Evolutionary conservation across 2,329 filamentous ascomycete genomes (phyloP).

Genomic region (Canariomyces notabilis): DNA sequence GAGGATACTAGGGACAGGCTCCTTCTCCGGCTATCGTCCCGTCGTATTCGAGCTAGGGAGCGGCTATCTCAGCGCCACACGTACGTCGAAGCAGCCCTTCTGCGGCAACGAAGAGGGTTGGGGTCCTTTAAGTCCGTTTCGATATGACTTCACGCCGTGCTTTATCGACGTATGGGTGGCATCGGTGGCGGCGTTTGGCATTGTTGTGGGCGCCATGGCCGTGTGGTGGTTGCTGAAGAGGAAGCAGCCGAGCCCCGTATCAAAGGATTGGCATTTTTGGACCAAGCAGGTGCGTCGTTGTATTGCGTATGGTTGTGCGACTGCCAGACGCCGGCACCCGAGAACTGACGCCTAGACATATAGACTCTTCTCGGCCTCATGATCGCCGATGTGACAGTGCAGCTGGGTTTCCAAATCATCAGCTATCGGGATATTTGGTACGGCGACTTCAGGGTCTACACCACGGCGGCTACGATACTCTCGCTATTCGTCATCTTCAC

Average conservation of each 20-base stretch:
- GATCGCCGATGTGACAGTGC: slow-evolving; percentile 61
- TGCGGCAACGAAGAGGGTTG: slow-evolving; percentile 90
- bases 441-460: slow-evolving; percentile 82
- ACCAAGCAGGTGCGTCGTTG: slow-evolving; percentile 66
- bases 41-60: slow-evolving; percentile 44
- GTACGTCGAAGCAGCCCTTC: slow-evolving; percentile 59
- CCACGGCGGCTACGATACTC: slow-evolving; percentile 63
- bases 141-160: slow-evolving; percentile 95
- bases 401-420: slow-evolving; percentile 71
- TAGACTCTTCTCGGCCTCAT: slow-evolving; percentile 61
- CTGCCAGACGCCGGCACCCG: too few species aligned
- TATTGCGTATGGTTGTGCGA: background rate
- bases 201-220: slow-evolving; percentile 70
- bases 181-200: slow-evolving; percentile 69
- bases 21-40: slow-evolving; percentile 54
- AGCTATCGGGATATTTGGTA: slow-evolving; percentile 65
- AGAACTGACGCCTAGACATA: background rate
- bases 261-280: slow-evolving; percentile 90
- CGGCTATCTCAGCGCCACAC: slow-evolving; percentile 54
- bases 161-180: slow-evolving; percentile 91
- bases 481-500: slow-evolving; percentile 71
- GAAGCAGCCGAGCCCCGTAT: slow-evolving; percentile 59
- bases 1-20: slow-evolving; percentile 52
- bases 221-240: slow-evolving; percentile 74
- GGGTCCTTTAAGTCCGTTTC: slow-evolving; percentile 81